These are phyloP conservation scores for Hemisphaericaspora nanyangensis DNA, from an alignment of 805 yeast species.

Conservation along the genomic window DNA sequence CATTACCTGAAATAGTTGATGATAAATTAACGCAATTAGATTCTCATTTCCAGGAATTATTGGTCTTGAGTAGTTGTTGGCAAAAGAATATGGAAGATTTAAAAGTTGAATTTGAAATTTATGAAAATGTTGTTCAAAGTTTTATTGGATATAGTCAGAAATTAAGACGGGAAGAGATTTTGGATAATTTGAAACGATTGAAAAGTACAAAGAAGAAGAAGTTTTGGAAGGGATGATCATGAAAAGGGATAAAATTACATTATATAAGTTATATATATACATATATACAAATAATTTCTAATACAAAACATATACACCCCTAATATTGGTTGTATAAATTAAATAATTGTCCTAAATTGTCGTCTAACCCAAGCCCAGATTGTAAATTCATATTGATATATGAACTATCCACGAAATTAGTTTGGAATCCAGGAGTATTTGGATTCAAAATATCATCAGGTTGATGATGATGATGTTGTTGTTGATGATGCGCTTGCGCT, in stretches of 20 bases:
- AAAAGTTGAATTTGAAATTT: slow-evolving; percentile 65
- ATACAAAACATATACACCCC: background rate
- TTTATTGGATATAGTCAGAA: slow-evolving; percentile 88
- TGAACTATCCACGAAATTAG: slow-evolving; percentile 39
- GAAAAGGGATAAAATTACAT: background rate
- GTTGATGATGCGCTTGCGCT: background rate
- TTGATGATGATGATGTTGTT: background rate
- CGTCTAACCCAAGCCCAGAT: slow-evolving; percentile 25
- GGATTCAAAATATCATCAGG: slow-evolving; percentile 6
- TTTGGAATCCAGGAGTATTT: slow-evolving; percentile 26
- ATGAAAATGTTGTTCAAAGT: slow-evolving; percentile 85
- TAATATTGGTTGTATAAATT: slow-evolving; percentile 12
- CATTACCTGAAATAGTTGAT: slow-evolving; percentile 28
- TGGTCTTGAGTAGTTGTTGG: slow-evolving; percentile 45
- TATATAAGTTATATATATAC: background rate
- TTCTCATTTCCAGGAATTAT: slow-evolving; percentile 21
- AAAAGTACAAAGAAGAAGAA: slow-evolving; percentile 18
- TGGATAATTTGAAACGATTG: slow-evolving; percentile 28
- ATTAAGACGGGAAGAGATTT: slow-evolving; percentile 49
- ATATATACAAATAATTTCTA: background rate
- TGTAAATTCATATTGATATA: slow-evolving; percentile 43
- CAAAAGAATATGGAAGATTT: slow-evolving; percentile 45
- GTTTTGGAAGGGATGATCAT: slow-evolving; percentile 10
- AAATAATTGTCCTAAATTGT: slow-evolving; percentile 27
- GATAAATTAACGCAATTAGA: slow-evolving; percentile 33